Conservation (phyloP, 352 stramenopile genomes). For the Phytophthora sansomeana region DNA sequence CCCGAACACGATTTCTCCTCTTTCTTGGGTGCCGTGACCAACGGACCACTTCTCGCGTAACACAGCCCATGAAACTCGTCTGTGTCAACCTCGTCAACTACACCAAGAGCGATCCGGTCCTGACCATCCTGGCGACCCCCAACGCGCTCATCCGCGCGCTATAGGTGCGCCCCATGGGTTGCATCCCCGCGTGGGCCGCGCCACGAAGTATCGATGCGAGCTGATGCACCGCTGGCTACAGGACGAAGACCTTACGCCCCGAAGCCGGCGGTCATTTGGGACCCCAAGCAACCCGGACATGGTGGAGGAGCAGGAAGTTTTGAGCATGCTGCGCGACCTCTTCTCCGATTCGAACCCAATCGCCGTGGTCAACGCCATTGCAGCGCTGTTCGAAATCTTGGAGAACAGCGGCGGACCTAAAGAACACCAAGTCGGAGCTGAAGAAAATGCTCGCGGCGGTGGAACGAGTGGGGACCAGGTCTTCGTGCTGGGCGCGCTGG, state of each 20-base stretch:
- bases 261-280: slow-evolving; percentile 99
- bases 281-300: slow-evolving; percentile 98
- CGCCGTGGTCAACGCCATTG: slow-evolving; percentile 99
- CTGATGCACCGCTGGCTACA: slow-evolving; percentile 94
- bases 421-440: slow-evolving; percentile 97
- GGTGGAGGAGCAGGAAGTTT: slow-evolving; percentile 96
- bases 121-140: slow-evolving; percentile 98
- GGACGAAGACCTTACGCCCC: slow-evolving; percentile 98
- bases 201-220: slow-evolving; percentile 99
- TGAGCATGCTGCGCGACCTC: slow-evolving; percentile 97
- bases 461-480: slow-evolving; percentile 99
- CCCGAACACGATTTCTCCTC: too few relatives aligned
- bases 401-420: slow-evolving; percentile 93
- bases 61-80: slow-evolving; percentile 99
- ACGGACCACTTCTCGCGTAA: too few relatives aligned
- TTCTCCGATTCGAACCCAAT: slow-evolving; percentile 98
- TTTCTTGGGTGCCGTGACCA: too few relatives aligned
- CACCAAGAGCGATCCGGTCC: slow-evolving; percentile 98
- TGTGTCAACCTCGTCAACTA: slow-evolving; percentile 99
- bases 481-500: slow-evolving; percentile 97
- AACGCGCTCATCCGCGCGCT: slow-evolving; percentile 97
- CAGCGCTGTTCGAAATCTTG: slow-evolving; percentile 97
- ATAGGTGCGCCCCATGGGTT: slow-evolving; percentile 99
- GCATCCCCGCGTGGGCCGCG: slow-evolving; percentile 99
- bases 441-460: slow-evolving; percentile 98